Percentiles rank a stretch among this genome's conserved stretches.
phyloP scores from a whole-genome alignment of 108 stramenopile genomes.

The Chaetoceros tenuissimus region DNA sequence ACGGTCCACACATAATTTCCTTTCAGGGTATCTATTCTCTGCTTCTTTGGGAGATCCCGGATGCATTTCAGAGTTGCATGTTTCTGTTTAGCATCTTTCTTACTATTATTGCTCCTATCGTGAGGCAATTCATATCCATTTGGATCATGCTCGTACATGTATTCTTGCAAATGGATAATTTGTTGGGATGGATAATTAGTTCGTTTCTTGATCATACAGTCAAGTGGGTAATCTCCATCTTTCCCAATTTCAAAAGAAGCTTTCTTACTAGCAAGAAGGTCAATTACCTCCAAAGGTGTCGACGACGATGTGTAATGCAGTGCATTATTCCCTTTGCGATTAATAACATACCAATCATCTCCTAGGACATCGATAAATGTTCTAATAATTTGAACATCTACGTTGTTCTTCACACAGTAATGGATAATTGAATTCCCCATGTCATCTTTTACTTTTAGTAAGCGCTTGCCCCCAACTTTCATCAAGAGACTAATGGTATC shows the following conservation, averaged over 20 bases:
- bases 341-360: background rate
- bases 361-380: background rate
- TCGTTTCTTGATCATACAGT: background rate
- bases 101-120: too few relatives aligned
- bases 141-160: background rate
- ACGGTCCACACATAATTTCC: background rate
- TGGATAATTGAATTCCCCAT: background rate
- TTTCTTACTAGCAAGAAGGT: background rate
- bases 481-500: background rate
- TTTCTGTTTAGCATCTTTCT: background rate
- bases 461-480: background rate
- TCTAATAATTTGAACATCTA: background rate
- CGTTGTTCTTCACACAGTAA: background rate
- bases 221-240: background rate
- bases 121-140: too few relatives aligned
- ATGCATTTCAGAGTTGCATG: background rate
- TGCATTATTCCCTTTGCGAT: background rate
- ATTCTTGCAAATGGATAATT: background rate
- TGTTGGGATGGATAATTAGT: background rate
- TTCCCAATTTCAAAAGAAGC: background rate
- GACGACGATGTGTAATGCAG: background rate
- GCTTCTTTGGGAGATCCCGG: background rate
- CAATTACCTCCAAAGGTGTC: background rate
- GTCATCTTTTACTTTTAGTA: background rate
- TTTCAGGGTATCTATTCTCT: background rate